phyloP scores from a whole-genome alignment of 768 basidiomycete genomes.

The Dendrothele bispora region DNA sequence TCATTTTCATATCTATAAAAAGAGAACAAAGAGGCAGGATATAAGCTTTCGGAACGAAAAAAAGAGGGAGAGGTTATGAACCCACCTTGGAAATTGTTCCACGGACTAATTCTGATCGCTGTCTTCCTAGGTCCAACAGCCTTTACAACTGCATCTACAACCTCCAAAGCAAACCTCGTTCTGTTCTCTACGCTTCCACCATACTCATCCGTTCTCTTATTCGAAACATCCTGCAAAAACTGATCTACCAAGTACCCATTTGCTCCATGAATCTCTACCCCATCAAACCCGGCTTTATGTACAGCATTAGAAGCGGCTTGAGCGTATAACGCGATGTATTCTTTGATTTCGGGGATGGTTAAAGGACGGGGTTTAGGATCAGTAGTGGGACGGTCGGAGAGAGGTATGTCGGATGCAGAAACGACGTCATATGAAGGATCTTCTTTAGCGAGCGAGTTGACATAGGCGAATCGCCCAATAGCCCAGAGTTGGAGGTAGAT shows the following conservation, averaged over 20 bases:
- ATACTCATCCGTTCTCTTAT: slow-evolving; percentile 50
- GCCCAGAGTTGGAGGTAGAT: slow-evolving; percentile 55
- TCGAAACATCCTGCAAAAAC: slow-evolving; percentile 42
- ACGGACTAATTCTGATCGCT: slow-evolving; percentile 50
- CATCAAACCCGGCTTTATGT: slow-evolving; percentile 53
- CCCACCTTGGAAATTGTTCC: slow-evolving; percentile 33
- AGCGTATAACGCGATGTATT: slow-evolving; percentile 40
- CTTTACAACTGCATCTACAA: slow-evolving; percentile 40
- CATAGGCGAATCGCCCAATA: slow-evolving; percentile 34
- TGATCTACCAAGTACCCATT: slow-evolving; percentile 41
- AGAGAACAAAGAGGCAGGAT: neutral
- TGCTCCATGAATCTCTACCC: slow-evolving; percentile 44
- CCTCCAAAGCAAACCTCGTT: slow-evolving; percentile 45
- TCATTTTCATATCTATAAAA: slow-evolving; percentile 38
- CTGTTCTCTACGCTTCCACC: slow-evolving; percentile 54
- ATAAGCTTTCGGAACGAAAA: slow-evolving; percentile 18
- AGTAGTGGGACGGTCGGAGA: slow-evolving; percentile 7
- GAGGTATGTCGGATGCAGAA: slow-evolving; percentile 19
- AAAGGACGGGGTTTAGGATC: slow-evolving; percentile 27
- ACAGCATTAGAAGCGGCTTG: slow-evolving; percentile 46
- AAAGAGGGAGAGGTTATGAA: slow-evolving; percentile 4
- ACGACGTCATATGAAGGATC: slow-evolving; percentile 19
- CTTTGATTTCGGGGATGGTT: slow-evolving; percentile 37
- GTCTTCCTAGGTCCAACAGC: slow-evolving; percentile 44
- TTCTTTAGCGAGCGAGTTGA: slow-evolving; percentile 7